Evolutionary conservation across 2,329 filamentous ascomycete genomes (phyloP).

Genomic region (Colletotrichum tropicicola): DNA sequence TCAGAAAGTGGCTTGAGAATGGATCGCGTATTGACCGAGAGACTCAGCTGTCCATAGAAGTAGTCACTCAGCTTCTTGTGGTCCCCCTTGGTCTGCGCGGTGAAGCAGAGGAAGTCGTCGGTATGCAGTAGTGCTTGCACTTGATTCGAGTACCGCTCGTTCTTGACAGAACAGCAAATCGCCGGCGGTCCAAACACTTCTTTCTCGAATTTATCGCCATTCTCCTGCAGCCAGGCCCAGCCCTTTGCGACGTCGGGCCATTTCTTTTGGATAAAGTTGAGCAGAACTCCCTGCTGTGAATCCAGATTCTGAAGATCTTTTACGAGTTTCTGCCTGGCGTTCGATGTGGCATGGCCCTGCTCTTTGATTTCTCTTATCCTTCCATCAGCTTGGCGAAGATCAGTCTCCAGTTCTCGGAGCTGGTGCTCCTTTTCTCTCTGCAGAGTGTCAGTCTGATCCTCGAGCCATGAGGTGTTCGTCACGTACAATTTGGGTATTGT

Average conservation of each 20-base stretch:
- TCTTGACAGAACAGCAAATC: slow-evolving; percentile 80
- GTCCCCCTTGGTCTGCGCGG: slow-evolving; percentile 78
- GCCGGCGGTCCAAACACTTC: slow-evolving; percentile 84
- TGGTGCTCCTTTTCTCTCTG: slow-evolving; percentile 67
- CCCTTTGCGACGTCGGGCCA: slow-evolving; percentile 73
- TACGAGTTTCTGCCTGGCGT: slow-evolving; percentile 48
- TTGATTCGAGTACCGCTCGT: slow-evolving; percentile 69
- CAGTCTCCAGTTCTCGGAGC: slow-evolving; percentile 59
- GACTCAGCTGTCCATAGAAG: slow-evolving; percentile 68
- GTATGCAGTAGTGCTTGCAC: slow-evolving; percentile 60
- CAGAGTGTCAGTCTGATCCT: slow-evolving; percentile 35
- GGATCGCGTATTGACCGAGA: slow-evolving; percentile 78
- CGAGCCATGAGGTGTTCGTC: background rate
- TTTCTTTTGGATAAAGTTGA: slow-evolving; percentile 67
- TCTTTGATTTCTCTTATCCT: slow-evolving; percentile 53
- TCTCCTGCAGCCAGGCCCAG: slow-evolving; percentile 84
- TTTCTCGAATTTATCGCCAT: slow-evolving; percentile 75
- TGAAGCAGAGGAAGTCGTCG: slow-evolving; percentile 73
- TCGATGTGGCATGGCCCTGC: slow-evolving; percentile 51
- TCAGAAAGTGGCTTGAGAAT: slow-evolving; percentile 61
- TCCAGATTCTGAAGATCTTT: slow-evolving; percentile 68
- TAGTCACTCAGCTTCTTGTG: slow-evolving; percentile 76
- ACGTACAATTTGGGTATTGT: slow-evolving; percentile 78
- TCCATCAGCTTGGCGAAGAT: slow-evolving; percentile 44
- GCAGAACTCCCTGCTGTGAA: slow-evolving; percentile 79